Conservation (phyloP, 495 filamentous ascomycete species). For the Barbatosphaeria neglecta region DNA sequence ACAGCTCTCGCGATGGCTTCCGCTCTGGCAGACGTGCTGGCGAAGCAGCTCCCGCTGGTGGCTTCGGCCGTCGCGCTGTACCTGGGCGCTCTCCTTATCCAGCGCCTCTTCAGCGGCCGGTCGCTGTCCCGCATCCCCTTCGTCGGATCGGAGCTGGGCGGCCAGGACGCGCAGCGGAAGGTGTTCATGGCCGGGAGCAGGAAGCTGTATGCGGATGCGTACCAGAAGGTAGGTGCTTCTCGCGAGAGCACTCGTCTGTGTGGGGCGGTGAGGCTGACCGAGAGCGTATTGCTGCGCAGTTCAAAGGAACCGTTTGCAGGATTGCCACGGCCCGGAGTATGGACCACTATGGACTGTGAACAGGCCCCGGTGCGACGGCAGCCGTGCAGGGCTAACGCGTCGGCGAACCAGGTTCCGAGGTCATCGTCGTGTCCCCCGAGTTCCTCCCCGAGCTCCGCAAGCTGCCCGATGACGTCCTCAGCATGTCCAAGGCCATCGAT, state of each 20-base stretch:
- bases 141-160: constrained; percentile 16
- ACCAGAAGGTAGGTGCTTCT: constrained; percentile 17
- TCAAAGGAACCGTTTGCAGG: constrained; percentile 21
- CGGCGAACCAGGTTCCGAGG: constrained; percentile 6
- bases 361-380: too few relatives aligned
- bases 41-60: constrained; percentile 15
- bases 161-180: constrained; percentile 19
- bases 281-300: constrained; percentile 4
- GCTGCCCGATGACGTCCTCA: constrained; percentile 25
- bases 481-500: constrained; percentile 18
- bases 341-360: not conserved
- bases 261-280: not conserved
- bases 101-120: constrained; percentile 5
- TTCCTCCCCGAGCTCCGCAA: constrained; percentile 22
- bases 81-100: constrained; percentile 11
- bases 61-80: constrained; percentile 11
- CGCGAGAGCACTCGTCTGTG: not conserved
- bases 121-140: constrained; percentile 13
- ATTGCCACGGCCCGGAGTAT: constrained; percentile 18
- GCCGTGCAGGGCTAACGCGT: not conserved
- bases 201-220: constrained; percentile 20
- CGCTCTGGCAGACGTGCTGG: constrained; percentile 4
- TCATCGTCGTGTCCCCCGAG: constrained; percentile 21
- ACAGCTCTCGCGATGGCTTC: too few relatives aligned
- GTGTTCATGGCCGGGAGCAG: constrained; percentile 13